Base-by-base conservation (phyloP, 1,284 basidiomycete species). In the Leccinum pachyderme region DNA sequence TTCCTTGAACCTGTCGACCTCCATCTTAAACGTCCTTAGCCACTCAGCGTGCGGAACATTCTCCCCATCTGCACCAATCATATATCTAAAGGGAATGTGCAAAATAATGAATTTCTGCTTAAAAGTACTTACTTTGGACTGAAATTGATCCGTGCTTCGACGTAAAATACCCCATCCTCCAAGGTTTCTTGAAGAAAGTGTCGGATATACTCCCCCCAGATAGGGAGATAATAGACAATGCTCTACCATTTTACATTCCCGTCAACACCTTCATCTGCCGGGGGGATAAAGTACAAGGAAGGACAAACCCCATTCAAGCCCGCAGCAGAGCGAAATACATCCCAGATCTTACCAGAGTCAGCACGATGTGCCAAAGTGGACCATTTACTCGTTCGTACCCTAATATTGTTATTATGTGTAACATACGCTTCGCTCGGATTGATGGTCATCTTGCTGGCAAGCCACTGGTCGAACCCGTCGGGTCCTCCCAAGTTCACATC, bases 61-160 rank as follows among this genome's bases (percentile, higher is more conserved):
- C 25, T 80, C 75, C 47, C 86, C 87, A 60, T 87, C 77, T 25
- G 69, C 75, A n/a, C 80, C 79, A 48, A 76, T 62, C 77, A 87
- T 84, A 50, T 63, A 69, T 58, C 80, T 81, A 39, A 39, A 11
- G 22, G 41, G 27, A 47, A 43, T 18, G 12, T 22, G 11, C 3
- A 24, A 5, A 47, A n/a, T 56, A 55, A 49, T 2, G 15, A 32
- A 28, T n/a, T 11, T 15, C 5, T 41, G 25, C 46, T 53, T 15
- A 15, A 15, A 51, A 62, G 37, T 46, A 60, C 74, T 47, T 54
- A 87, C 86, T 79, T 83, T 60, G 68, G 64, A 44, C 77, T 71
- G 63, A 92, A 91, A 66, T 87, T 86, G 52, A 91, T 76, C 35
- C 89, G 80, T 3, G 80, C 75, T 70, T 92, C 91, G 15, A 85